Conservation (phyloP, 2,329 filamentous ascomycete species). For the Cryoendolithus antarcticus region DNA sequence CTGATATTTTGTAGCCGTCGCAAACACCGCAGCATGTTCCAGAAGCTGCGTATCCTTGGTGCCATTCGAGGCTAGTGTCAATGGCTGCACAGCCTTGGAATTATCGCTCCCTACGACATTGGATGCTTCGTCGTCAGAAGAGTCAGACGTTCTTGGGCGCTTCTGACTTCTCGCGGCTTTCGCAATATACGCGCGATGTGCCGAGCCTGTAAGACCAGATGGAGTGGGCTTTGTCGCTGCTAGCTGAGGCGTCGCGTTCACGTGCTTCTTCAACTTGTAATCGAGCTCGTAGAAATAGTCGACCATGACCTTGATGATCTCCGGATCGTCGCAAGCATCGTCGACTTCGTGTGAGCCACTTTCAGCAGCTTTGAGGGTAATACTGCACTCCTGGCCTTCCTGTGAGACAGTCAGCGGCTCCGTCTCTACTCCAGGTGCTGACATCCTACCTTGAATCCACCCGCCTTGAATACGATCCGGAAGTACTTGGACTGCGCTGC, state of each 20-base stretch:
- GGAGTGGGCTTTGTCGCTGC: too few relatives aligned
- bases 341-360: slow-evolving; percentile 6
- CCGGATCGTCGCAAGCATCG: slow-evolving; percentile 14
- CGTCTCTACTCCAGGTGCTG: background rate
- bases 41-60: slow-evolving; percentile 1
- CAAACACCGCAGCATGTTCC: slow-evolving; percentile 31
- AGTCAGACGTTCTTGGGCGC: background rate
- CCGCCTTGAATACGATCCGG: slow-evolving; percentile 6
- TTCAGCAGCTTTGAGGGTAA: slow-evolving; percentile 6
- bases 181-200: background rate
- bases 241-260: background rate
- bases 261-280: slow-evolving; percentile 6
- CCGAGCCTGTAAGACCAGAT: too few relatives aligned
- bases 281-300: slow-evolving; percentile 19
- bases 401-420: background rate
- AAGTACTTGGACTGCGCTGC: slow-evolving; percentile 29
- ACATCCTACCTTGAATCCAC: slow-evolving; percentile 6
- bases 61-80: background rate
- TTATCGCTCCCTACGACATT: background rate
- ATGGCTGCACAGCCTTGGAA: background rate
- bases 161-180: background rate
- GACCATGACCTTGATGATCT: slow-evolving; percentile 15
- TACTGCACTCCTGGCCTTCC: slow-evolving; percentile 9
- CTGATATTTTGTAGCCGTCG: slow-evolving; percentile 31
- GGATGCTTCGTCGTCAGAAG: background rate